Percentiles rank a stretch among this genome's conserved stretches.
These are phyloP conservation scores for Backusella tarrabulga DNA, from an alignment of 192 early-diverging fungal genomes.

Conservation along the genomic window DNA sequence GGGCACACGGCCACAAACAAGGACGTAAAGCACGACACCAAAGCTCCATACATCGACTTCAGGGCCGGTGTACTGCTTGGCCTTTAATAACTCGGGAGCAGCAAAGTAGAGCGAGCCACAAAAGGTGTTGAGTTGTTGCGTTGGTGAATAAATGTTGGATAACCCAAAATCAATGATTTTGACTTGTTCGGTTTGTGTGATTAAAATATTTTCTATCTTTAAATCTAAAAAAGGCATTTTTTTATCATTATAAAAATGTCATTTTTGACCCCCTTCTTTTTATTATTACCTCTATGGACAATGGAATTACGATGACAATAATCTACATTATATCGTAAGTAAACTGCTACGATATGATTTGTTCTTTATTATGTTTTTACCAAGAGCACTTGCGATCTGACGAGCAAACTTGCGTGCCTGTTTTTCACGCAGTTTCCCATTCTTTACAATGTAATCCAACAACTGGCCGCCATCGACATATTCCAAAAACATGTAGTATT, in stretches of 20 bases:
- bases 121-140: conserved; percentile 51
- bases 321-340: conserved; percentile 8
- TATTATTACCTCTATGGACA: conserved; percentile 31
- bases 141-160: conserved; percentile 65
- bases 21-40: conserved; percentile 83
- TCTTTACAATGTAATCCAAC: conserved; percentile 79
- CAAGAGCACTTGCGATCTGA: conserved; percentile 71
- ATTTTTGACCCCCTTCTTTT: not conserved
- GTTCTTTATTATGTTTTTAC: not conserved
- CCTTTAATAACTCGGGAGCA: conserved; percentile 83
- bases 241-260: not conserved
- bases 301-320: conserved; percentile 41
- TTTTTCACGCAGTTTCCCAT: conserved; percentile 77
- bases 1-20: conserved; percentile 81
- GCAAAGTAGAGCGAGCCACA: conserved; percentile 79
- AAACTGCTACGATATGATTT: too few relatives aligned
- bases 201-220: conserved; percentile 86
- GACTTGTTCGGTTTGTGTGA: conserved; percentile 63
- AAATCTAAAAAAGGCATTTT: conserved; percentile 43
- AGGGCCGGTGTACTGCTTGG: conserved; percentile 78
- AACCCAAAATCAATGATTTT: conserved; percentile 92
- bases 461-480: conserved; percentile 81
- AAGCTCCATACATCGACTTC: conserved; percentile 91
- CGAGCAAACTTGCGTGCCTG: conserved; percentile 78
- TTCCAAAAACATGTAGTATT: conserved; percentile 79